Percentiles rank a stretch among this genome's conserved stretches.
These are phyloP conservation scores for Ogataea degrootiae DNA, from an alignment of 805 yeast genomes.

Conservation along the genomic window DNA sequence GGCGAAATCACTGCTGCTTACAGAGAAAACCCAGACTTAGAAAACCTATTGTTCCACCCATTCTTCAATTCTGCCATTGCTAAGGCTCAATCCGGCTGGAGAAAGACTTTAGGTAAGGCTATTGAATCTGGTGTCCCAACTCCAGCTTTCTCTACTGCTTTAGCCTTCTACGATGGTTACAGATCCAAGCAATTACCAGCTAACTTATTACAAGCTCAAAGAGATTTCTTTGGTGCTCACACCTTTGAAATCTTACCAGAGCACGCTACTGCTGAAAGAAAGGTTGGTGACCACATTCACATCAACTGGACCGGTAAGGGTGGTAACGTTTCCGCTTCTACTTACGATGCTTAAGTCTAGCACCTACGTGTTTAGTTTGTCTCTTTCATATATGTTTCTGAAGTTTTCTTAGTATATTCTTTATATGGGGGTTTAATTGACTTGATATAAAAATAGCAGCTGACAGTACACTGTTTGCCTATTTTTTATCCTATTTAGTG, in stretches of 20 bases:
- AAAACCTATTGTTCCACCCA: slow-evolving; percentile 91
- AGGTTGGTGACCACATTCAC: slow-evolving; percentile 81
- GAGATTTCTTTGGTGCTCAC: slow-evolving; percentile 99
- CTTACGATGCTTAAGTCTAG: slow-evolving; percentile 76
- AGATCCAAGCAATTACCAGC: slow-evolving; percentile 95
- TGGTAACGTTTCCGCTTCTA: slow-evolving; percentile 94
- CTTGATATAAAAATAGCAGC: too few species aligned
- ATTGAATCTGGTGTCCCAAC: slow-evolving; percentile 89
- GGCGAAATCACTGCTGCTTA: slow-evolving; percentile 96
- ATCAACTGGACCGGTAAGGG: slow-evolving; percentile 99
- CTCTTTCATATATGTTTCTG: not conserved
- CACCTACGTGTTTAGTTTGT: slow-evolving; percentile 1
- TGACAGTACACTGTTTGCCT: too few species aligned
- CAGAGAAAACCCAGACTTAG: slow-evolving; percentile 88
- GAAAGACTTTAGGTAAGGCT: slow-evolving; percentile 77
- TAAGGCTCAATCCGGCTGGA: slow-evolving; percentile 96
- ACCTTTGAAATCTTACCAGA: slow-evolving; percentile 95
- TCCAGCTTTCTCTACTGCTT: slow-evolving; percentile 96
- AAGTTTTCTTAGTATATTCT: too few species aligned
- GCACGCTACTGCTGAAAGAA: slow-evolving; percentile 67
- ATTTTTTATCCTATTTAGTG: too few species aligned
- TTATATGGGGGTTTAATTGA: too few species aligned
- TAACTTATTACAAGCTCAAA: slow-evolving; percentile 97
- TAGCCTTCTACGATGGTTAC: slow-evolving; percentile 98
- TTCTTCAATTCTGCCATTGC: slow-evolving; percentile 89